phyloP scores from a whole-genome alignment of 140 eudicot species.

The Ambrosia hybrid region DNA sequence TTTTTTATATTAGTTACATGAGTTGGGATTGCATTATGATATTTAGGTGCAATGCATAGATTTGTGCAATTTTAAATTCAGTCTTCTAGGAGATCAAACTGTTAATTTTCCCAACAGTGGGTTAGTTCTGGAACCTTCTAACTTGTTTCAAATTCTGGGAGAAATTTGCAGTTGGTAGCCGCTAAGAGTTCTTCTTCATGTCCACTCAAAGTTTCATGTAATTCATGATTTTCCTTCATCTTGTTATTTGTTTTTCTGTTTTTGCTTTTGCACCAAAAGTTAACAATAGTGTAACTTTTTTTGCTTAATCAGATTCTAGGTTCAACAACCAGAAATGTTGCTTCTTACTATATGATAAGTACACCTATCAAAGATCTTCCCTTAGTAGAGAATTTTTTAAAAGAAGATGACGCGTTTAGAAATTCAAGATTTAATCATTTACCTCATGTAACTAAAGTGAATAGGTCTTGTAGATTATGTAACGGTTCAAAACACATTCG shows the following conservation, averaged over 20 bases:
- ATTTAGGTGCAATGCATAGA: conserved; percentile 27
- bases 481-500: no score
- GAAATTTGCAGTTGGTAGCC: conserved; percentile 61
- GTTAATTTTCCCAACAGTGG: conserved; percentile 46
- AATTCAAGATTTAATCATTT: conserved; percentile 74
- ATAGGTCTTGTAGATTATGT: background rate
- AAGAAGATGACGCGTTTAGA: conserved; percentile 64
- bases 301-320: conserved; percentile 53
- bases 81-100: conserved; percentile 51
- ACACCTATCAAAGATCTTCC: conserved; percentile 53
- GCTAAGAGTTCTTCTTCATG: conserved; percentile 64
- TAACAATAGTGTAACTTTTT: background rate
- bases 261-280: no score
- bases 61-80: no score
- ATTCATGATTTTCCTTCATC: no score
- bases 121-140: conserved; percentile 47
- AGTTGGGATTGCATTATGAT: conserved; percentile 12
- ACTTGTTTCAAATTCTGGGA: conserved; percentile 53
- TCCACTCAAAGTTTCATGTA: no score
- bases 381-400: conserved; percentile 53
- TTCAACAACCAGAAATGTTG: conserved; percentile 46
- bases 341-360: conserved; percentile 45
- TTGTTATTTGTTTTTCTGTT: no score
- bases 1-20: no score
- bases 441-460: conserved; percentile 59